Base-by-base conservation (phyloP, 306 rosid genomes). In the Datisca glomerata region DNA sequence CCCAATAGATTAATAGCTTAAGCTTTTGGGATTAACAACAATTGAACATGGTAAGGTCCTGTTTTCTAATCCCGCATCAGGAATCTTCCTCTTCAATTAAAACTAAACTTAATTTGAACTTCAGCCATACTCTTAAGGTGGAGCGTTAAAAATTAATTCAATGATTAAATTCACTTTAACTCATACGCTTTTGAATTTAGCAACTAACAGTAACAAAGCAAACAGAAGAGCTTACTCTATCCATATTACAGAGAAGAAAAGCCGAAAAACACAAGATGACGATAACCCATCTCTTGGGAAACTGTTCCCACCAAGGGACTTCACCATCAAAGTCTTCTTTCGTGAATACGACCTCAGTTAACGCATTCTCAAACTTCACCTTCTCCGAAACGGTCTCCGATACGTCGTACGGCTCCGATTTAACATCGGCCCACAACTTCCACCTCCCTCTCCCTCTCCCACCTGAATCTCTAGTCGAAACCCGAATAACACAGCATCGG, bases 171-270 rank as follows among this genome's bases (percentile, higher is more conserved):
- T n/a, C n/a, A n/a, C n/a, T n/a, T n/a, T n/a, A n/a, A n/a, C n/a
- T n/a, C n/a, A n/a, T n/a, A n/a, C n/a, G n/a, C n/a, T n/a, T n/a
- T n/a, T n/a, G n/a, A n/a, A n/a, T n/a, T n/a, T n/a, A n/a, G n/a
- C n/a, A n/a, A n/a, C n/a, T n/a, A n/a, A n/a, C n/a, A n/a, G n/a
- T n/a, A n/a, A n/a, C n/a, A n/a, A n/a, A n/a, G n/a, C n/a, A n/a
- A n/a, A n/a, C n/a, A n/a, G 19, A 21, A 18, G 17, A 29, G 18
- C 59, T 67, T 67, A 84, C 98, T 65, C 98, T 84, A 23, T 91
- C 98, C 98, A 91, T 91, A 27, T 91, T 91, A 71, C 98, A 91
- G 0, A 91, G 92, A 58, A 91, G 86, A 49, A 91, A 91, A 16
- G 98, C 91, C 0, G 98, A 59, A 49, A 91, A 91, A 52, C 98